A percentile compares a stretch with the other conserved stretches of the same genome.
phyloP scores from a whole-genome alignment of 2,329 filamentous ascomycete species.

The Spiromastix sp. region DNA sequence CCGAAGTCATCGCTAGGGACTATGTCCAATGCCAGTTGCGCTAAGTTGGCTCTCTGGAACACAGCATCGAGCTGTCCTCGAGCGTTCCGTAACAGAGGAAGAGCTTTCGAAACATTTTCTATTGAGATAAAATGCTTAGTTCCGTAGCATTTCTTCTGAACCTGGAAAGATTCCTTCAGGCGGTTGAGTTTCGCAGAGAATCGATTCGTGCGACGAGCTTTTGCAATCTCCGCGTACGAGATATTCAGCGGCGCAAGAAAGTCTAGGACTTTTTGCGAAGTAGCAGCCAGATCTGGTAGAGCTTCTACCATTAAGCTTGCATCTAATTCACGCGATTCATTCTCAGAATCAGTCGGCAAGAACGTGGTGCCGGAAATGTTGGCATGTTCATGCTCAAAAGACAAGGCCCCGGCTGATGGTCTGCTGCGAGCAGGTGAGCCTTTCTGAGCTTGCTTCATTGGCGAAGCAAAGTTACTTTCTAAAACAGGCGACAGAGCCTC shows the following conservation, averaged over 20 bases:
- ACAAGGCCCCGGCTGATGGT: conserved; percentile 6
- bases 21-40: conserved; percentile 10
- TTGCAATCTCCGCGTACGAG: conserved; percentile 8
- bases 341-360: conserved; percentile 6
- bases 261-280: conserved; percentile 7
- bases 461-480: no score
- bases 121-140: conserved; percentile 9
- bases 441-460: no score
- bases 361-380: conserved; percentile 10
- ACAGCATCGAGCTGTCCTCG: conserved; percentile 6
- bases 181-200: conserved; percentile 5
- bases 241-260: conserved; percentile 5
- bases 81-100: conserved; percentile 5
- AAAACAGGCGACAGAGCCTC: no score
- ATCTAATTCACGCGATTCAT: conserved; percentile 7
- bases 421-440: no score
- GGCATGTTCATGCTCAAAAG: conserved; percentile 8
- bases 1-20: conserved; percentile 1
- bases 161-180: conserved; percentile 6
- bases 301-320: conserved; percentile 9
- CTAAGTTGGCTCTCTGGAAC: conserved; percentile 12
- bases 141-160: conserved; percentile 8
- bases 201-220: conserved; percentile 3
- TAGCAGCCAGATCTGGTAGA: conserved; percentile 8
- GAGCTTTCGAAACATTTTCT: background rate